Conservation (phyloP, 495 filamentous ascomycete genomes). For the Trichocladium uniseriatum region DNA sequence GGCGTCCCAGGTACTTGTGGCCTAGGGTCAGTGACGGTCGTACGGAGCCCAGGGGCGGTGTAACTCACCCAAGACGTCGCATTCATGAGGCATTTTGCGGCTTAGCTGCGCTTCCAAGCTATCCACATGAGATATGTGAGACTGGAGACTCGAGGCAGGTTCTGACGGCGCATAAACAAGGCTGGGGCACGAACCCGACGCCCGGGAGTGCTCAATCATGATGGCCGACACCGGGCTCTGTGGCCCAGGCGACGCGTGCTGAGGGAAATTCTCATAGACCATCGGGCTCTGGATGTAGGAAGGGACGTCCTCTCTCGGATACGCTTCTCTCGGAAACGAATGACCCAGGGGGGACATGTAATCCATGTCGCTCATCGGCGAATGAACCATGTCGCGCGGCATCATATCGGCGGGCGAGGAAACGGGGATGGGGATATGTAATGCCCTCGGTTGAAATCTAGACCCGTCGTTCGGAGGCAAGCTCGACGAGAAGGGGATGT, state of each 20-base stretch:
- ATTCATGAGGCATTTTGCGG: constrained; percentile 37
- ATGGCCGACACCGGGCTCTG: constrained; percentile 45
- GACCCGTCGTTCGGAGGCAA: constrained; percentile 18
- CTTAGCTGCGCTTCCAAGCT: constrained; percentile 37
- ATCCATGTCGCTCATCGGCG: constrained; percentile 45
- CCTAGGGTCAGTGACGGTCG: constrained; percentile 1
- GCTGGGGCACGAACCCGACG: constrained; percentile 44
- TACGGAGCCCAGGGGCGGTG: background rate
- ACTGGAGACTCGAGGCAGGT: constrained; percentile 38
- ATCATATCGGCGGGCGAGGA: constrained; percentile 34
- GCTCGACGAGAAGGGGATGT: constrained; percentile 24
- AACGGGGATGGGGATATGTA: constrained; percentile 20
- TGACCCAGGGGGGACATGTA: constrained; percentile 45
- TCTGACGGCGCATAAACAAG: constrained; percentile 41
- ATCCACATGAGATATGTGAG: constrained; percentile 33
- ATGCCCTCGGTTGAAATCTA: constrained; percentile 14
- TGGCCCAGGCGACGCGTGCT: constrained; percentile 37
- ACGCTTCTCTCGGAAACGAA: constrained; percentile 43
- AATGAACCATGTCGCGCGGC: constrained; percentile 36
- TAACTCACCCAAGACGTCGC: constrained; percentile 38
- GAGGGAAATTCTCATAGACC: constrained; percentile 42
- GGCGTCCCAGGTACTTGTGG: constrained; percentile 30
- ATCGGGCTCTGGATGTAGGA: constrained; percentile 43
- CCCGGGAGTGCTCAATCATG: constrained; percentile 41
- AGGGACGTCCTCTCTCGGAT: constrained; percentile 41